These are phyloP conservation scores for Trichomonas vaginalis DNA, from an alignment of 208 protist genomes.

Conservation along the genomic window DNA sequence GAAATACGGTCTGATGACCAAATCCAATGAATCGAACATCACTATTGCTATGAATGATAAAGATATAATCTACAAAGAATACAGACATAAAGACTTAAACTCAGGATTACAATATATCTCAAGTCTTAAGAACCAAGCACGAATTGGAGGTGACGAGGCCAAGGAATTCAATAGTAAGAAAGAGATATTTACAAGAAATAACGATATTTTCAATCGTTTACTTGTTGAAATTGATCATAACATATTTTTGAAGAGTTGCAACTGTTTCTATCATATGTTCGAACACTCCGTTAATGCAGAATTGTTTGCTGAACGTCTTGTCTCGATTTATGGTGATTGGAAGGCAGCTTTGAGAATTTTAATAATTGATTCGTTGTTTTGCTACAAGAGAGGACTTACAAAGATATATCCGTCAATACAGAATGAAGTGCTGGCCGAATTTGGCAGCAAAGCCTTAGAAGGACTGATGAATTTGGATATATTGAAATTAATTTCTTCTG, in stretches of 20 bases:
- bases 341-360: neutral
- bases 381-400: neutral
- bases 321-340: neutral
- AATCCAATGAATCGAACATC: neutral
- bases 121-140: neutral
- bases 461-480: neutral
- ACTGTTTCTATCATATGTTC: neutral
- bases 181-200: neutral
- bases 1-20: neutral
- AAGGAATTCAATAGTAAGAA: neutral
- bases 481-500: neutral
- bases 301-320: neutral
- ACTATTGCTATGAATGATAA: neutral
- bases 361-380: neutral
- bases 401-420: neutral
- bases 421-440: neutral
- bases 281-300: neutral
- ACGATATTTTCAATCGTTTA: neutral
- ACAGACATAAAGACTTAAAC: neutral
- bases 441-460: neutral
- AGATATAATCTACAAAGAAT: neutral
- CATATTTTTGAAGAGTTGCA: neutral
- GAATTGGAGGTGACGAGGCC: neutral
- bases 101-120: neutral
- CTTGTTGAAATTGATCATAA: neutral